Percentiles rank a stretch among this genome's conserved stretches.
These are phyloP conservation scores for Typha latifolia DNA, from an alignment of 176 grass and related monocot genomes.

Conservation along the genomic window DNA sequence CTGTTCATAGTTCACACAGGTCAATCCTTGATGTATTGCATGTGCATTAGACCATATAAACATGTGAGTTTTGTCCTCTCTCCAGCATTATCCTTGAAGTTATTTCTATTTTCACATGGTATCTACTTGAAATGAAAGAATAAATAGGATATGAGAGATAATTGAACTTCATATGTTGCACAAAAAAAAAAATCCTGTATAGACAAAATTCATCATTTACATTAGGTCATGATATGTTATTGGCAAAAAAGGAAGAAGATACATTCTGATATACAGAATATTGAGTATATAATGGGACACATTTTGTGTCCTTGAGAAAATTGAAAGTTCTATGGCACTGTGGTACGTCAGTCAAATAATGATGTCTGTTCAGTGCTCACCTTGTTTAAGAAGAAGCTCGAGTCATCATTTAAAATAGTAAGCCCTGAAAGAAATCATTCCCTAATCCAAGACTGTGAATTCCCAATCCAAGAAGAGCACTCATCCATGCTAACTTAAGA, in stretches of 20 bases:
- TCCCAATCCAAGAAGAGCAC: constrained; percentile 57
- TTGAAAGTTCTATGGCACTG: not conserved
- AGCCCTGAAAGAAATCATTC: constrained; percentile 68
- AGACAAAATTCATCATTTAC: not conserved
- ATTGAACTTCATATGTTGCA: not conserved
- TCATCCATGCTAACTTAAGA: constrained; percentile 39
- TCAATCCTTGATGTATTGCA: not conserved
- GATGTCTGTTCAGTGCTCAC: not conserved
- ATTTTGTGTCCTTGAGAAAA: not conserved
- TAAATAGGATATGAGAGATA: not conserved
- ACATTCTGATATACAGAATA: not conserved
- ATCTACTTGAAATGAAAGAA: not conserved
- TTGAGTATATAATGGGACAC: not conserved
- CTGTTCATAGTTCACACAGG: not conserved
- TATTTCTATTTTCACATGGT: not conserved
- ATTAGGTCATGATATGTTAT: not conserved
- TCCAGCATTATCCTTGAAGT: not conserved
- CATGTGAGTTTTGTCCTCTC: constrained; percentile 2
- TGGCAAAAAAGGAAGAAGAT: not conserved
- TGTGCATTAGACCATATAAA: not conserved
- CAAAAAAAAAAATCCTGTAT: not conserved
- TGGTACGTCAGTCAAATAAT: no score
- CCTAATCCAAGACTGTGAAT: constrained; percentile 48
- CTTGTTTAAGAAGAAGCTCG: not conserved
- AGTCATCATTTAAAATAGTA: constrained; percentile 40